A percentile compares a stretch with the other conserved stretches of the same genome.
These are phyloP conservation scores for Mycosphaerella sp. DNA, from an alignment of 2,329 filamentous ascomycete species.

Conservation along the genomic window DNA sequence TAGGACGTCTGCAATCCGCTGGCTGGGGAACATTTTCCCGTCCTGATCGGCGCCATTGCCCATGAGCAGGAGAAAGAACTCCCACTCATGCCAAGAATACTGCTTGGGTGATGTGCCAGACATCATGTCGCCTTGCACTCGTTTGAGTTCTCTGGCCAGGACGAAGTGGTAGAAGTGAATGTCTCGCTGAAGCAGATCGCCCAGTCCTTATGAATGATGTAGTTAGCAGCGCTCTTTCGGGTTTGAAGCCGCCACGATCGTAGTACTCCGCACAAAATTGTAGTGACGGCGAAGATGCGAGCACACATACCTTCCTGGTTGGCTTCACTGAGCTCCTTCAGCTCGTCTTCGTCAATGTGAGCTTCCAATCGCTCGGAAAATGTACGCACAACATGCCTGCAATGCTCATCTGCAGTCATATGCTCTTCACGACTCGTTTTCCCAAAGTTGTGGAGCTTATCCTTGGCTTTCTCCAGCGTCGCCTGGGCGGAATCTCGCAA, in stretches of 20 bases:
- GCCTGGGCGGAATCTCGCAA: neutral
- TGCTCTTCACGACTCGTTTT: constrained; percentile 12
- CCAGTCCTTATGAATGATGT: constrained; percentile 25
- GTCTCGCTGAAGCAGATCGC: constrained; percentile 42
- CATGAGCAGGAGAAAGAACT: constrained; percentile 45
- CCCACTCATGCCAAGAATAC: constrained; percentile 40
- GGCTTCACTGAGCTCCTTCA: constrained; percentile 32
- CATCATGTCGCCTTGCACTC: constrained; percentile 39
- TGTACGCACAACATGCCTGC: constrained; percentile 17
- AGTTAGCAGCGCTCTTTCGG: too few species aligned
- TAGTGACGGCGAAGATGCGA: too few species aligned
- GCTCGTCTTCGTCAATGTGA: constrained; percentile 37
- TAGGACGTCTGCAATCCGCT: constrained; percentile 6
- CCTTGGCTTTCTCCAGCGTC: neutral
- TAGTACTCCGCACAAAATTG: too few species aligned
- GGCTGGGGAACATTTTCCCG: constrained; percentile 21
- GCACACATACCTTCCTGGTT: constrained; percentile 4
- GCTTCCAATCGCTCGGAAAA: constrained; percentile 24
- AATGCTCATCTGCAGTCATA: constrained; percentile 19
- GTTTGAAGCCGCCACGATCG: too few species aligned
- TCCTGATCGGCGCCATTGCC: constrained; percentile 40
- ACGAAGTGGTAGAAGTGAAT: constrained; percentile 48
- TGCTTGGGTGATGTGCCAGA: constrained; percentile 32
- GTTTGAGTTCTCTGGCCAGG: constrained; percentile 40
- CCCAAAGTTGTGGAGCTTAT: neutral